Base-by-base conservation (phyloP, 257 asterid genomes). In the Ilex asprella region DNA sequence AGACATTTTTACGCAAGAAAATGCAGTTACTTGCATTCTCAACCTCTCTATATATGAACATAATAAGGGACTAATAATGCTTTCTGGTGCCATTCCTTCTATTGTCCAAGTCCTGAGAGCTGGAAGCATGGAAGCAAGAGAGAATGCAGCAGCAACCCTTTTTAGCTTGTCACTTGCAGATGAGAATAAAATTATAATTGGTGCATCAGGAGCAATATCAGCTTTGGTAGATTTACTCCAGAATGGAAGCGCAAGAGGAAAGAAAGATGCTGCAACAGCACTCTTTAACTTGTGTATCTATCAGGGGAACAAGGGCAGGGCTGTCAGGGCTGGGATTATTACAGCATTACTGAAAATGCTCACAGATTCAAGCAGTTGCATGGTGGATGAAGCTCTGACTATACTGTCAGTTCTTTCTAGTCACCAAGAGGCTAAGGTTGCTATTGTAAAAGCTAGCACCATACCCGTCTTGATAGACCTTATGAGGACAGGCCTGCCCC, bases 211-310 rank as follows among this genome's bases (percentile, higher is more conserved):
- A 52, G 97, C 98, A 13, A 85, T 89, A 54, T 82, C 87, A 0
- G 98, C 95, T 12, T 81, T 92, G 58, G 96, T 92, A 6, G 93
- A 86, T 43, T 82, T 92, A 70, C 89, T 92, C 27, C 72, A 79
- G 49, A 75, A 69, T 4, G 98, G 98, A 31, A 85, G 84, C 65
- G 9, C 83, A 0, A 73, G 98, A 68, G 98, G 98, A 61, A 92
- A 85, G 70, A 92, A 92, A 72, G 98, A 92, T 47, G 97, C 98
- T 27, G 95, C 98, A 13, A 86, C 98, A 0, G 95, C 98, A 0
- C 76, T 92, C 63, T 92, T 88, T 75, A 92, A 89, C 64, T 67
- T 92, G 73, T 92, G 98, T 50, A 81, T 89, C 53, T 89, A 92
- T 75, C 95, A 81, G 10, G 95, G 95, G 63, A 92, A 92, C 84